Conservation (phyloP, 495 filamentous ascomycete species). For the Tuber melanosporum region DNA sequence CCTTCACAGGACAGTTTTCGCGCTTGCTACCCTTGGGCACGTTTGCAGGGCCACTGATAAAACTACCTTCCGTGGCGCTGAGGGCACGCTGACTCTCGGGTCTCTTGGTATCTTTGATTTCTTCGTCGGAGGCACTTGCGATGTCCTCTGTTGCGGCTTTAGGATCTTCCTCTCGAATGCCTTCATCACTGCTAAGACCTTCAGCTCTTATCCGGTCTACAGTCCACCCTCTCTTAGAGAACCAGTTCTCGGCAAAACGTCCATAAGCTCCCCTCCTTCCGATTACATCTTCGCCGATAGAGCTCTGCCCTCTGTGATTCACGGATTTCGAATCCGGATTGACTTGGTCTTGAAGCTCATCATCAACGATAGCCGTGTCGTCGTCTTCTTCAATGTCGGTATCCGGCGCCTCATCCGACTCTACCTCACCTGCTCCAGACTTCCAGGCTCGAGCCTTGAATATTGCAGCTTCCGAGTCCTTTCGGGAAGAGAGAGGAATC, state of each 20-base stretch:
- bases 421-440: constrained; percentile 31
- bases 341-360: constrained; percentile 45
- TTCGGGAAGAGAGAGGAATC: constrained; percentile 71
- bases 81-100: constrained; percentile 36
- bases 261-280: constrained; percentile 71
- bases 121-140: constrained; percentile 19
- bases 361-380: constrained; percentile 37
- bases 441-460: constrained; percentile 48
- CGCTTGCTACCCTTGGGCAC: constrained; percentile 37
- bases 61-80: constrained; percentile 6
- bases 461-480: constrained; percentile 66
- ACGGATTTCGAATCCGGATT: constrained; percentile 26
- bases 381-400: constrained; percentile 42
- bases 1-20: constrained; percentile 17
- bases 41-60: background rate
- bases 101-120: constrained; percentile 40
- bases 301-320: constrained; percentile 46
- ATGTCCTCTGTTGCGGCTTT: constrained; percentile 16
- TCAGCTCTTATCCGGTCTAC: constrained; percentile 52
- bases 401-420: constrained; percentile 21
- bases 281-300: constrained; percentile 78
- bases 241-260: constrained; percentile 81
- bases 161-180: constrained; percentile 22
- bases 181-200: constrained; percentile 50
- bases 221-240: constrained; percentile 73